Conservation (phyloP, 1,284 basidiomycete species). For the Ustilago hordei region DNA sequence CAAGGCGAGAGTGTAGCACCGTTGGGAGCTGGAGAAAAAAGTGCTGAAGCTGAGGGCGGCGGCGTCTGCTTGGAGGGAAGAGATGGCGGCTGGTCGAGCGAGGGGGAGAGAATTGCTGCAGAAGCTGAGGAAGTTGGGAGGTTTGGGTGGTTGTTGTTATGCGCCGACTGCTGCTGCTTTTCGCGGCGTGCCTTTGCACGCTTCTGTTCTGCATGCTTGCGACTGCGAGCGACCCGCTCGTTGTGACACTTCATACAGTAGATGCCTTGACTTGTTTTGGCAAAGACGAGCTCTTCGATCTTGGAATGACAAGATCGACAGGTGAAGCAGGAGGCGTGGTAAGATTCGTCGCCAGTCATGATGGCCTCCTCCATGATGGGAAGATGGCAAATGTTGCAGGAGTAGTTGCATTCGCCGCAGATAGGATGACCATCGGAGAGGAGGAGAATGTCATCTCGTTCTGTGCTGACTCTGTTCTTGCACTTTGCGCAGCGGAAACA, state of each 20-base stretch:
- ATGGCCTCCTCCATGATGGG: slow-evolving; percentile 56
- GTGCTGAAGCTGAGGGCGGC: slow-evolving; percentile 17
- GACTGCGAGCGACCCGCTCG: slow-evolving; percentile 90
- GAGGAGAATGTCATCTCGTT: slow-evolving; percentile 88
- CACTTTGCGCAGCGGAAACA: slow-evolving; percentile 69
- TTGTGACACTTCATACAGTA: slow-evolving; percentile 99
- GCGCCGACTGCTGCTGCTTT: slow-evolving; percentile 42
- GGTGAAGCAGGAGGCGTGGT: slow-evolving; percentile 98
- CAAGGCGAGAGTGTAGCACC: slow-evolving; percentile 36
- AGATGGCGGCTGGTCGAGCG: slow-evolving; percentile 27
- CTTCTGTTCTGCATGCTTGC: slow-evolving; percentile 85
- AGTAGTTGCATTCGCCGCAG: slow-evolving; percentile 96
- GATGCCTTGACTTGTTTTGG: slow-evolving; percentile 97
- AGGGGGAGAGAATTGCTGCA: slow-evolving; percentile 5
- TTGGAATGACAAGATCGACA: slow-evolving; percentile 93
- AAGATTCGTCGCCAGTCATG: slow-evolving; percentile 83
- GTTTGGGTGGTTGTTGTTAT: slow-evolving; percentile 17
- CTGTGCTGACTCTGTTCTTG: slow-evolving; percentile 75
- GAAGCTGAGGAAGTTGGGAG: background rate
- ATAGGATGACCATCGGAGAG: slow-evolving; percentile 97
- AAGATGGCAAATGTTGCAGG: slow-evolving; percentile 67
- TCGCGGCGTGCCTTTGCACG: slow-evolving; percentile 41
- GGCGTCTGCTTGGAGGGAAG: slow-evolving; percentile 27
- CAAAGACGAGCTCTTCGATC: slow-evolving; percentile 97
- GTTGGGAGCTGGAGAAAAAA: slow-evolving; percentile 28